Conservation (phyloP, 1,139 yeast genomes). For the Torulaspora pretoriensis region DNA sequence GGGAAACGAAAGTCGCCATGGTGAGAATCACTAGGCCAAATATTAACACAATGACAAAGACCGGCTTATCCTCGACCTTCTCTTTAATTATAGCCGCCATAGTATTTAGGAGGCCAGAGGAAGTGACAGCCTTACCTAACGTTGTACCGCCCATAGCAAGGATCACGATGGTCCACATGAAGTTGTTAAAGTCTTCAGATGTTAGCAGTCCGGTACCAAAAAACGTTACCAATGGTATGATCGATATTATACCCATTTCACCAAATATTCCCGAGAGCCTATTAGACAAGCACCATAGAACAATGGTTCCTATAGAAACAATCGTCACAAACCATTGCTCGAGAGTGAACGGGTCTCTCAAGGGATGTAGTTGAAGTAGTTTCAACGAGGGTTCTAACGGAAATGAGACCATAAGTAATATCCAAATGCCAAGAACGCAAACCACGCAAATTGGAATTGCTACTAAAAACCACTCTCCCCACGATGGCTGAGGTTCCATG, state of each 20-base stretch:
- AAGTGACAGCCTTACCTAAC: constrained; percentile 83
- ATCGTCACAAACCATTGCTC: constrained; percentile 65
- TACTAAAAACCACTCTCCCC: constrained; percentile 92
- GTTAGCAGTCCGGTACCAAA: constrained; percentile 84
- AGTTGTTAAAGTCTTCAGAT: constrained; percentile 85
- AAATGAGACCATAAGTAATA: constrained; percentile 62
- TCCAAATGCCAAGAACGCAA: constrained; percentile 65
- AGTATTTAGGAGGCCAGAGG: constrained; percentile 78
- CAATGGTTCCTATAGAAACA: constrained; percentile 67
- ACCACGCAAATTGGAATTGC: constrained; percentile 73
- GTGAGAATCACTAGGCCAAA: constrained; percentile 76
- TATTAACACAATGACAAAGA: constrained; percentile 64
- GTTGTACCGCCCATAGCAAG: constrained; percentile 97
- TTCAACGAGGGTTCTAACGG: constrained; percentile 54
- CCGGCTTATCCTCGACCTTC: constrained; percentile 54
- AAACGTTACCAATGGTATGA: constrained; percentile 75
- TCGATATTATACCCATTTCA: constrained; percentile 84
- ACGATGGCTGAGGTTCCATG: constrained; percentile 86
- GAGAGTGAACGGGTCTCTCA: constrained; percentile 62
- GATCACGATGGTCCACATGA: constrained; percentile 89
- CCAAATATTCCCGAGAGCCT: constrained; percentile 70
- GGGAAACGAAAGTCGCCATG: constrained; percentile 91
- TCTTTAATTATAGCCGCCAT: constrained; percentile 67
- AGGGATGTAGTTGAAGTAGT: constrained; percentile 56
- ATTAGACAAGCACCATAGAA: constrained; percentile 80